Evolutionary conservation across 75 land plant species (phyloP).

Genomic region (Cupressus sempervirens): DNA sequence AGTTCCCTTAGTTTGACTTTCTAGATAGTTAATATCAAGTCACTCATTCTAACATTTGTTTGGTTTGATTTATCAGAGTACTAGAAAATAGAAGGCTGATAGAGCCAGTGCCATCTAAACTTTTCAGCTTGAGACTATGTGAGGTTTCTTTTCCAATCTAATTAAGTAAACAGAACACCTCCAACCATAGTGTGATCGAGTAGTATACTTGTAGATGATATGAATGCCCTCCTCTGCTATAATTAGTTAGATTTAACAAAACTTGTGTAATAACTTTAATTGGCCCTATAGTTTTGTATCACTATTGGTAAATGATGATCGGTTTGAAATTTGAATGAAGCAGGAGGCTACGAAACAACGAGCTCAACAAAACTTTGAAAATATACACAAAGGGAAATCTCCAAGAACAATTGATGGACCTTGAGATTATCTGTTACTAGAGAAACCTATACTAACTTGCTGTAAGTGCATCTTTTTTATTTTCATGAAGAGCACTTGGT

Average conservation of each 20-base stretch:
- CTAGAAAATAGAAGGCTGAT: conserved; percentile 35
- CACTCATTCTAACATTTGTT: conserved; percentile 10
- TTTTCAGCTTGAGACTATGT: conserved; percentile 58
- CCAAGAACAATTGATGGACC: conserved; percentile 36
- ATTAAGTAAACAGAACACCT: not conserved
- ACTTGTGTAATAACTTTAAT: not conserved
- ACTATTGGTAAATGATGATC: not conserved
- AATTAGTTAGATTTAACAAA: too few species aligned
- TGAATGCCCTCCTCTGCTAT: not conserved
- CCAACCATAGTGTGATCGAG: not conserved
- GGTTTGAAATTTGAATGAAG: not conserved
- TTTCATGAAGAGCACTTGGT: not conserved
- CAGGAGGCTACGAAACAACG: conserved; percentile 54
- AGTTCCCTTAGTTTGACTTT: conserved; percentile 17
- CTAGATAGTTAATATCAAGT: not conserved
- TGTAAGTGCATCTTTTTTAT: conserved; percentile 31
- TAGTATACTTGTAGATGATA: too few species aligned
- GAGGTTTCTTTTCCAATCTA: conserved; percentile 6
- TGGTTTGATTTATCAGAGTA: conserved; percentile 17
- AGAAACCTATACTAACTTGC: conserved; percentile 19
- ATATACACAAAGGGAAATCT: conserved; percentile 26
- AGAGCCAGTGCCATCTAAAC: conserved; percentile 24
- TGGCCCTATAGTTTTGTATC: not conserved
- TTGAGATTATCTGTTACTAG: conserved; percentile 19
- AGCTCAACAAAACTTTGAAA: conserved; percentile 34